A percentile compares a stretch with the other conserved stretches of the same genome.
Conservation (phyloP, 345 rosid species). For the Fremontodendron californicum region DNA sequence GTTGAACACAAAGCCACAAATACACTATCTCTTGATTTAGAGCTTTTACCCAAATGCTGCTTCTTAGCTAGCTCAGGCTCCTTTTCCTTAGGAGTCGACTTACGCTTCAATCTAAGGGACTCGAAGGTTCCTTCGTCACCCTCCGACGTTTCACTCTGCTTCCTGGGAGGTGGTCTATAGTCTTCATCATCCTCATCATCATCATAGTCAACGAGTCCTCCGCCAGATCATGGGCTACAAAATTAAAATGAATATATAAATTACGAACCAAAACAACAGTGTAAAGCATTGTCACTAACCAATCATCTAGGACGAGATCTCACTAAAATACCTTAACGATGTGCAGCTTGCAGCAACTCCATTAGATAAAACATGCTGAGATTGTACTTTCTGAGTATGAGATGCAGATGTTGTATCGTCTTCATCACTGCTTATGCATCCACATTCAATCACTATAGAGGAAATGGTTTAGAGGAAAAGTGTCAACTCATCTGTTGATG, state of each 20-base stretch:
- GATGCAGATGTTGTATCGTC: too few relatives aligned
- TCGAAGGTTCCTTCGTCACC: constrained; percentile 70
- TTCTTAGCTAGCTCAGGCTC: constrained; percentile 59
- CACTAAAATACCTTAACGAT: constrained; percentile 51
- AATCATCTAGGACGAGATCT: constrained; percentile 6
- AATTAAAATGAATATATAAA: constrained; percentile 3
- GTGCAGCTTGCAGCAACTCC: constrained; percentile 57
- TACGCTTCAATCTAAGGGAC: constrained; percentile 61
- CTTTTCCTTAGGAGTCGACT: constrained; percentile 50
- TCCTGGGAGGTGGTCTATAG: constrained; percentile 78
- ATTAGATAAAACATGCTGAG: constrained; percentile 57
- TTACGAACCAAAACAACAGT: neutral
- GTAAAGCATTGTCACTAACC: neutral
- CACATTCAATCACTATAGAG: constrained; percentile 16
- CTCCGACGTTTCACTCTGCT: constrained; percentile 51
- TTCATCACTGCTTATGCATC: constrained; percentile 45
- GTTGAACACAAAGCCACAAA: constrained; percentile 83
- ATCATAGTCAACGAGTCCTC: constrained; percentile 91
- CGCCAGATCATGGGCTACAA: constrained; percentile 62
- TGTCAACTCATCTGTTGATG: neutral
- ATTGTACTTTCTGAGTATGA: constrained; percentile 46
- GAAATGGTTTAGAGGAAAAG: neutral
- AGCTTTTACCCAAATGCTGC: constrained; percentile 52
- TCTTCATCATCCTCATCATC: constrained; percentile 93
- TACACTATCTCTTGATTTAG: constrained; percentile 56